Base-by-base conservation (phyloP, 192 early-diverging fungal genomes). In the Backusella liffmaniae region DNA sequence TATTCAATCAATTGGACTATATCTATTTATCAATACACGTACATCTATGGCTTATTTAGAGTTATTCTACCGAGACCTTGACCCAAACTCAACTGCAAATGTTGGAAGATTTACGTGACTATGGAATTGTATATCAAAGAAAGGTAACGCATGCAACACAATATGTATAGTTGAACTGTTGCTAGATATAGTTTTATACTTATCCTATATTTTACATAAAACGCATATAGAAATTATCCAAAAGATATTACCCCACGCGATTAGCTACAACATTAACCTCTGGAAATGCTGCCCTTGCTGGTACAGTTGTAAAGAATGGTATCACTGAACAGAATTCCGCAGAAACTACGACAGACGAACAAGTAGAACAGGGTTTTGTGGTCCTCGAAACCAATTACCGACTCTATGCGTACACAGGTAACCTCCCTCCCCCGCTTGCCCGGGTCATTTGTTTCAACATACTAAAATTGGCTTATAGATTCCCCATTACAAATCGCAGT, bases 371-470 rank as follows among this genome's bases (percentile, higher is more conserved):
- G 32, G 96, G 96, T 30, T 99, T 92, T 80, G 92, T 99, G 74
- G 90, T 99, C 26, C 74, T 99, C 15, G 97, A 99, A 77, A 99
- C 97, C 1, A 99, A 99, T 82, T 98, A 94, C 76, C 87, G 92
- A 15, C 74, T 99, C 12, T 99, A 99, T 79, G 96, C 97, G 0
- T 99, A 97, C 80, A 98, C 96, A 49, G 84, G 92, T 92, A 82
- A 41, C 4, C 18, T 13, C 29, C 29, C 23, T 4, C 36, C 46
- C 5, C 46, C 46, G 46, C n/a, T 49, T 49, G 18, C 46, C 46
- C 18, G 18, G 46, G 1, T 7, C 1, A 49, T 49, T n/a, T 1
- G 5, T 49, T 4, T 49, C n/a, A 16, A 46, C 67, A 15, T 36
- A 37, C 16, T 70, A 36, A 56, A 30, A 41, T 6, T 18, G 7